Percentiles rank a stretch among this genome's conserved stretches.
Evolutionary conservation across 306 rosid species (phyloP).

Genomic region (Lathyrus oleraceus): DNA sequence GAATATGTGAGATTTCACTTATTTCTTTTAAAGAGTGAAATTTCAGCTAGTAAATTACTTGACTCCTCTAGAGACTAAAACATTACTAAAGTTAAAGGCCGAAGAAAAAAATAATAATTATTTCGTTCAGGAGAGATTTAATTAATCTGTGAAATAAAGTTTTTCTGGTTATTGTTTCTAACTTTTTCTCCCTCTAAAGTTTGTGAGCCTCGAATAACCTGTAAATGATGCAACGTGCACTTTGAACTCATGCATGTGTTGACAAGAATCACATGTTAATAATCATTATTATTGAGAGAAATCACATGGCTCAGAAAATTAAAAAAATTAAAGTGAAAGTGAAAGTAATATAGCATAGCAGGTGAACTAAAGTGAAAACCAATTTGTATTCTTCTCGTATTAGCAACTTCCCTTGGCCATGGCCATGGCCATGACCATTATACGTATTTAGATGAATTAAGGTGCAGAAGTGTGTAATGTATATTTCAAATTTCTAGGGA

Average conservation of each 20-base stretch:
- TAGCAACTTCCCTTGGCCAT: background rate
- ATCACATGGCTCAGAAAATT: conserved; percentile 43
- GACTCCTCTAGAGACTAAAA: too few species aligned
- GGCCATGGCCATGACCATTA: background rate
- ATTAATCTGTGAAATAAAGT: conserved; percentile 2
- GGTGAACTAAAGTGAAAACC: conserved; percentile 22
- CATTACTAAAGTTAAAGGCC: conserved; percentile 12
- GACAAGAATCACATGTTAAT: conserved; percentile 43
- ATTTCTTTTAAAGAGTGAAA: too few species aligned
- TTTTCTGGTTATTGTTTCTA: background rate
- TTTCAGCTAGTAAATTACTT: too few species aligned
- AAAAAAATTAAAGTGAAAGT: background rate
- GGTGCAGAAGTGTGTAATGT: background rate
- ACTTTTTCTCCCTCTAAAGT: background rate
- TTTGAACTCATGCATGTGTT: conserved; percentile 29
- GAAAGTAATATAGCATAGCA: background rate
- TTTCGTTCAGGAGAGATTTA: conserved; percentile 33
- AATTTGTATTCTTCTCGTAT: conserved; percentile 17
- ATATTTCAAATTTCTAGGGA: background rate
- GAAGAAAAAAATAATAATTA: conserved; percentile 28
- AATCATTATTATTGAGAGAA: conserved; percentile 46
- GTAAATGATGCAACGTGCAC: conserved; percentile 45
- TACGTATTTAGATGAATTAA: conserved; percentile 5
- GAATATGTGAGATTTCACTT: too few species aligned
- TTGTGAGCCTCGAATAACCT: conserved; percentile 7